Percentiles rank a stretch among this genome's conserved stretches.
Conservation (phyloP, 306 rosid genomes). For the Vigna trinervia region DNA sequence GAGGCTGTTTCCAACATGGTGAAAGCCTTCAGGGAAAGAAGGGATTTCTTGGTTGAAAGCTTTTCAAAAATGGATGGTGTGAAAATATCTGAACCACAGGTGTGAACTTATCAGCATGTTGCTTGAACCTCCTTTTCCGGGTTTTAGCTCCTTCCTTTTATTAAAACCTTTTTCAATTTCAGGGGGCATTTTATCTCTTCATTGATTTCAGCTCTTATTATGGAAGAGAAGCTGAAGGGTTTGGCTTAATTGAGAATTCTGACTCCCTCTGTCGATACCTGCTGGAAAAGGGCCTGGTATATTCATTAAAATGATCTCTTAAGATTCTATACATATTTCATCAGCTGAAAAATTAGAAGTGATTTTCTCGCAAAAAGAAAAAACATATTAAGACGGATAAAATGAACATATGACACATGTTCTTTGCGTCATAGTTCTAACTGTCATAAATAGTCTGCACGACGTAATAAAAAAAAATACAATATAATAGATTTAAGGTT, state of each 20-base stretch:
- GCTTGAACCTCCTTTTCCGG: neutral
- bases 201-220: slow-evolving; percentile 79
- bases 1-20: slow-evolving; percentile 77
- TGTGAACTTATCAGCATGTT: neutral
- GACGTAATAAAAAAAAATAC: too few relatives aligned
- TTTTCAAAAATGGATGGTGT: slow-evolving; percentile 72
- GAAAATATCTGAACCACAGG: slow-evolving; percentile 81
- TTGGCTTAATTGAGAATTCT: slow-evolving; percentile 71
- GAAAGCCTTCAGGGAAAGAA: slow-evolving; percentile 76
- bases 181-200: slow-evolving; percentile 97
- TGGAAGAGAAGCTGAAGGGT: slow-evolving; percentile 78
- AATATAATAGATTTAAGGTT: too few relatives aligned
- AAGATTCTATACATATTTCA: neutral
- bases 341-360: too few relatives aligned
- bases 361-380: too few relatives aligned
- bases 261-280: slow-evolving; percentile 80
- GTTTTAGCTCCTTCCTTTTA: neutral
- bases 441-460: too few relatives aligned
- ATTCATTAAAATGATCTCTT: neutral
- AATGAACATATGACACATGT: too few relatives aligned
- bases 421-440: too few relatives aligned
- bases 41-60: slow-evolving; percentile 80
- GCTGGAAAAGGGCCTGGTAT: slow-evolving; percentile 81
- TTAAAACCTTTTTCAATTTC: slow-evolving; percentile 38
- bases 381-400: too few relatives aligned